Evolutionary conservation across 768 basidiomycete species (phyloP).

Genomic region (Macrolepiota dolichaula): DNA sequence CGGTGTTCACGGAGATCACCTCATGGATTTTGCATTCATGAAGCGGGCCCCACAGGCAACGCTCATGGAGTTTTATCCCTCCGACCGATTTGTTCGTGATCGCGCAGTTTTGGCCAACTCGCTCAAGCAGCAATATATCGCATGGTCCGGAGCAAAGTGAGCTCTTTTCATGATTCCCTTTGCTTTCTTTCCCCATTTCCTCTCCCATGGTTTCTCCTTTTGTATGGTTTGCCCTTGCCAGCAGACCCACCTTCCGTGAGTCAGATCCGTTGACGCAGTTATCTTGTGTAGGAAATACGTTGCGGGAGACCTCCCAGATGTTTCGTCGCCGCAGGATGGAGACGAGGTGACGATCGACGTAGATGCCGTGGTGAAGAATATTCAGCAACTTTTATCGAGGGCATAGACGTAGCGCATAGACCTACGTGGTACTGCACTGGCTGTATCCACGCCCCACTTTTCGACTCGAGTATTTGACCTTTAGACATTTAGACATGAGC

Average conservation of each 20-base stretch:
- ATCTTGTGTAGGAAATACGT: conserved; percentile 30
- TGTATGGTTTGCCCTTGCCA: neutral
- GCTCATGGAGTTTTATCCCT: conserved; percentile 76
- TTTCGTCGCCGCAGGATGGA: conserved; percentile 14
- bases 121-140: conserved; percentile 54
- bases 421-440: neutral
- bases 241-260: neutral
- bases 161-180: conserved; percentile 3
- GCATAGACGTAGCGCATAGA: neutral
- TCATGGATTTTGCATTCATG: conserved; percentile 73
- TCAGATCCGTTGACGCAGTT: neutral
- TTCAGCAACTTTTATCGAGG: conserved; percentile 23
- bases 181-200: neutral
- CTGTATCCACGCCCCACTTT: neutral
- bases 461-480: neutral
- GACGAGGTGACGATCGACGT: conserved; percentile 34
- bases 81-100: conserved; percentile 61
- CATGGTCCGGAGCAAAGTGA: conserved; percentile 48
- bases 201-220: neutral
- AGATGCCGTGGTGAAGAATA: conserved; percentile 35
- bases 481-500: neutral
- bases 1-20: conserved; percentile 55
- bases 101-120: conserved; percentile 53
- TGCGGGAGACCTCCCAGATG: conserved; percentile 29
- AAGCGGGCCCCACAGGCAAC: conserved; percentile 54